phyloP scores from a whole-genome alignment of 2,329 filamentous ascomycete species.

The Xylariaceae sp. region DNA sequence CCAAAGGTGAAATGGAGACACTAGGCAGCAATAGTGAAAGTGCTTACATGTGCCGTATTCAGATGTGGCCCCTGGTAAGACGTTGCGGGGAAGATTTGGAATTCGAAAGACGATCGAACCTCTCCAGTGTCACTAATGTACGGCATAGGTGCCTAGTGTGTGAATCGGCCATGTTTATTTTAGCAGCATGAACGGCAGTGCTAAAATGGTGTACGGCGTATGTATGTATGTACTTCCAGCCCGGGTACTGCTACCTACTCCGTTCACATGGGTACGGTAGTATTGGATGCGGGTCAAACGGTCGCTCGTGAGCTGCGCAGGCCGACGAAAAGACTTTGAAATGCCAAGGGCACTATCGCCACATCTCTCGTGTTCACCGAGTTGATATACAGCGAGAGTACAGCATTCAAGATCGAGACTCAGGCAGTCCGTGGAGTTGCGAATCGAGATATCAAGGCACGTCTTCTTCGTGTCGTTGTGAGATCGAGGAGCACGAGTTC shows the following conservation, averaged over 20 bases:
- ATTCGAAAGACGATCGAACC: constrained; percentile 11
- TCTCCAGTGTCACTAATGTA: too few relatives aligned
- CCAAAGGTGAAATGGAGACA: background rate
- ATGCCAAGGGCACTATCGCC: background rate
- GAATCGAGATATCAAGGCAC: background rate
- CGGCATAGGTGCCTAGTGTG: background rate
- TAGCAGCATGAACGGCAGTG: background rate
- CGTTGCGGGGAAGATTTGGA: constrained; percentile 26
- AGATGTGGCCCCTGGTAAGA: constrained; percentile 13
- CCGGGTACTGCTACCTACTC: background rate
- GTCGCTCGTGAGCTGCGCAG: background rate
- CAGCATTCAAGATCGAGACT: too few relatives aligned
- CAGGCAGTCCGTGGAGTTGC: background rate
- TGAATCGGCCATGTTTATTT: background rate
- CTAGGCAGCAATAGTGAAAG: background rate
- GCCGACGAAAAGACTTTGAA: background rate
- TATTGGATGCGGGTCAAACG: background rate
- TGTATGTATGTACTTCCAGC: background rate
- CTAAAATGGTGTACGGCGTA: background rate
- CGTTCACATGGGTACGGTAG: background rate
- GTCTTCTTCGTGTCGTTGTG: background rate
- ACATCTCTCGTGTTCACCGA: too few relatives aligned
- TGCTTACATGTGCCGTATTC: constrained; percentile 8
- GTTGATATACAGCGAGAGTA: too few relatives aligned
- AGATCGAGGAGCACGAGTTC: background rate